Evolutionary conservation across 306 rosid species (phyloP), one percentile per base, ranked within the genome.

Genomic region (Cicer yamashitae): DNA sequence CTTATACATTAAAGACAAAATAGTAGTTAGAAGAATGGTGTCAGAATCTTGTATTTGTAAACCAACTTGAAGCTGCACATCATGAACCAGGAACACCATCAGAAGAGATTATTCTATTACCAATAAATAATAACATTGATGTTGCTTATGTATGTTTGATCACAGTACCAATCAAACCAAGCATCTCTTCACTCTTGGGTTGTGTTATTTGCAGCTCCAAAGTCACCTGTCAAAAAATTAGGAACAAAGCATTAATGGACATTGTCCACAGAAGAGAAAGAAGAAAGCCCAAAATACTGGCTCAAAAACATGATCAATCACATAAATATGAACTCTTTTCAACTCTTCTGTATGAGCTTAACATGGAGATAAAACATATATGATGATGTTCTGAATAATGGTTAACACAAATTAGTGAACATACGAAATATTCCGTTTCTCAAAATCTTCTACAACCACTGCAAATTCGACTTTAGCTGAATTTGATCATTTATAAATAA

Each of bases 131-230:
- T 6, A 30, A 30, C 34, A 20, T n/a, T 20, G 13, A 71, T 52
- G 48, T 62, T 47, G 58, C 20, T 74, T 86, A 82, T 45, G 83
- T 73, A 60, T 87, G 88, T 30, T 73, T 82, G 52, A 85, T 70
- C 53, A 86, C 61, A 71, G 3, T 59, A 78, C 78, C 82, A 73
- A 83, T 75, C 80, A 83, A 74, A 73, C 76, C 80, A 61, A 79
- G 79, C 65, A 91, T 77, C 82, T 89, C 97, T 65, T 82, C 86
- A 9, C 79, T 89, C 85, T 87, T 87, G 81, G 87, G 38, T 85
- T 82, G 74, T 40, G 96, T 82, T 59, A 89, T 78, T 80, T 82
- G 75, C 41, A 88, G 79, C 89, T 91, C 97, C 87, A 88, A 82
- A 18, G 94, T 91, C 75, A 89, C 89, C 96, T 91, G 77, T 30